Evolutionary conservation across 306 rosid species (phyloP), one percentile per base, ranked within the genome.

Genomic region (Glycyrrhiza uralensis): DNA sequence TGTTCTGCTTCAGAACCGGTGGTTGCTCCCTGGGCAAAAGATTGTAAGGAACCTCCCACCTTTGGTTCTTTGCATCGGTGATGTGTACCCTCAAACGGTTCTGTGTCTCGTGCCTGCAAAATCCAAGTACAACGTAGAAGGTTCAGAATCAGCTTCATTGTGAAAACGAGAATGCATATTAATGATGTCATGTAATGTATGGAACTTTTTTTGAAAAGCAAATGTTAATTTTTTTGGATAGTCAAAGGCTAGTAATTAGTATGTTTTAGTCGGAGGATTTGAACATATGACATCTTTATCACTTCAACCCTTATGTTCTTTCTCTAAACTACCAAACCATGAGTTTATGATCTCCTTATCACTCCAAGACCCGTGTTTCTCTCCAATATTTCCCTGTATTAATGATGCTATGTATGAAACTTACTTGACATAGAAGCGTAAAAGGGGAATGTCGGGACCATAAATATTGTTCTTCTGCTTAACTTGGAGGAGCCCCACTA

Each of bases 21-120:
- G 97, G 91, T 50, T 76, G 62, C 14, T 87, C 90, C 55, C 98
- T 79, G 1, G 94, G 97, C 38, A 93, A 36, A 17, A 93, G 92
- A 55, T 85, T 33, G 75, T 93, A 89, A 15, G 97, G 97, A 0
- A 93, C 97, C 74, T 93, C 97, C 97, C 97, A 93, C 38, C 96
- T 82, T 75, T 84, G 85, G 12, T 79, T 90, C 78, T 83, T 75
- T 3, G 94, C 92, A 46, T 91, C 96, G 4, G 94, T 86, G 22
- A 93, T 86, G 72, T 89, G 91, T 4, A 93, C 88, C 75, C 96
- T 87, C 76, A 91, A 79, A 12, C 98, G 94, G 38, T 72, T 83
- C 30, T 82, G 76, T 0, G 85, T 82, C 71, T 93, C 97, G 17
- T 93, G 90, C 86, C 97, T 90, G 72, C 64, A 79, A 57, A 41